These are phyloP conservation scores for Aspergillus vadensis DNA, from an alignment of 2,329 filamentous ascomycete genomes.

Conservation along the genomic window DNA sequence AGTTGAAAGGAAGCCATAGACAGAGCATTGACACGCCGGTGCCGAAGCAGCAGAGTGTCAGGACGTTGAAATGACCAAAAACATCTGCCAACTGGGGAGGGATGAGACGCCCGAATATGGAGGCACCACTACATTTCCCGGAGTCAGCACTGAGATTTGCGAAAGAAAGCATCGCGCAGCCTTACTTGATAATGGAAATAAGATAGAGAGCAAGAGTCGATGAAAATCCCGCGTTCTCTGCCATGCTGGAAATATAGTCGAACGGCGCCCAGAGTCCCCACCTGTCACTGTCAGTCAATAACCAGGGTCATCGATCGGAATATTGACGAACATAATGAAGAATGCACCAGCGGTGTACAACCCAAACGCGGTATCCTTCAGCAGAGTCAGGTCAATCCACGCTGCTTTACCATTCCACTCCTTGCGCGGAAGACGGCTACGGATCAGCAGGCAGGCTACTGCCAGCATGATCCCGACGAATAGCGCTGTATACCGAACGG, in stretches of 20 bases:
- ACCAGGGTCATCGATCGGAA: not conserved
- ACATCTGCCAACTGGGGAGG: slow-evolving; percentile 28
- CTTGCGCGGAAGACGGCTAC: slow-evolving; percentile 30
- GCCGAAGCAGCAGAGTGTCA: slow-evolving; percentile 17
- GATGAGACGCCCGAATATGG: slow-evolving; percentile 29
- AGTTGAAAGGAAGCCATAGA: slow-evolving; percentile 35
- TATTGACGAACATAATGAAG: slow-evolving; percentile 26
- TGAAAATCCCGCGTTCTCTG: slow-evolving; percentile 21
- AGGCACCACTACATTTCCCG: slow-evolving; percentile 21
- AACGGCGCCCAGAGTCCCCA: slow-evolving; percentile 31
- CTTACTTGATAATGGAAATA: slow-evolving; percentile 32
- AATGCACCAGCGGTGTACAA: slow-evolving; percentile 30
- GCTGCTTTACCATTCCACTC: slow-evolving; percentile 28
- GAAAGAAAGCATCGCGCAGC: not conserved
- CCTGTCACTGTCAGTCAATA: slow-evolving; percentile 16
- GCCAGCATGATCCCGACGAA: slow-evolving; percentile 24
- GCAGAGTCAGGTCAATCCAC: slow-evolving; percentile 31
- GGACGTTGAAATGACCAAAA: slow-evolving; percentile 32
- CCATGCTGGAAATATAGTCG: slow-evolving; percentile 27
- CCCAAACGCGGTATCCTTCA: slow-evolving; percentile 29
- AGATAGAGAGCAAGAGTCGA: slow-evolving; percentile 25
- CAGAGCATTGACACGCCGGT: slow-evolving; percentile 24
- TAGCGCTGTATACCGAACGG: slow-evolving; percentile 26
- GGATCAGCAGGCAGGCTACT: slow-evolving; percentile 22
- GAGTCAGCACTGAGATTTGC: not conserved